Percentiles rank a stretch among this genome's conserved stretches.
Evolutionary conservation across 2,329 filamentous ascomycete genomes (phyloP).

Genomic region (Allantophomopsis cytisporea): DNA sequence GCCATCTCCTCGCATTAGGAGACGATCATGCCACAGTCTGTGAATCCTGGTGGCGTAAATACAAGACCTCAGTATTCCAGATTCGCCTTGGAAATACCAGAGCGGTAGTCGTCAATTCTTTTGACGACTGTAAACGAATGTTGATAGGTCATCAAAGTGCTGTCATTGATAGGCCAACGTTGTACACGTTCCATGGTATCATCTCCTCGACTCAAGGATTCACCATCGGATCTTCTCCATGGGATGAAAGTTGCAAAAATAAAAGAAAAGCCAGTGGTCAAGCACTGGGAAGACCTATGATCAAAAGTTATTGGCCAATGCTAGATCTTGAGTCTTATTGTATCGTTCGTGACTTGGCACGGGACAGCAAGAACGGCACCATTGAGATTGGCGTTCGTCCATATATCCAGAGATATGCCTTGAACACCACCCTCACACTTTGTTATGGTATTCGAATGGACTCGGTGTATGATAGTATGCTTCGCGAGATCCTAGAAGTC

Average conservation of each 20-base stretch:
- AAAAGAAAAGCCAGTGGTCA: conserved; percentile 35
- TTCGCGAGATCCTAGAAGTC: conserved; percentile 37
- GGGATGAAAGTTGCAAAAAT: conserved; percentile 37
- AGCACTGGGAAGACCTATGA: conserved; percentile 28
- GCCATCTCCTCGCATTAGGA: conserved; percentile 34
- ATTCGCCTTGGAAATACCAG: conserved; percentile 38
- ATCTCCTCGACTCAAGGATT: conserved; percentile 37
- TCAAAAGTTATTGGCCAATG: conserved; percentile 35
- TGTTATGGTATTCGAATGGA: conserved; percentile 43
- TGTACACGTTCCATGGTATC: conserved; percentile 39
- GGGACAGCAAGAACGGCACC: conserved; percentile 26
- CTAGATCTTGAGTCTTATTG: conserved; percentile 37
- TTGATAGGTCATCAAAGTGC: conserved; percentile 33
- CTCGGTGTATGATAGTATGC: conserved; percentile 32
- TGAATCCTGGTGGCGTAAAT: conserved; percentile 32
- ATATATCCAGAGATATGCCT: conserved; percentile 36
- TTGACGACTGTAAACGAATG: conserved; percentile 35
- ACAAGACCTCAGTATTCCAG: conserved; percentile 32
- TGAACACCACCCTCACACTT: conserved; percentile 38
- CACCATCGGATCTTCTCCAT: conserved; percentile 37
- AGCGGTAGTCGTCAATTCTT: conserved; percentile 37
- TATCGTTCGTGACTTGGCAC: conserved; percentile 30
- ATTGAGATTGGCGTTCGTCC: conserved; percentile 30
- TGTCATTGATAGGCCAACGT: conserved; percentile 32
- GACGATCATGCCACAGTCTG: conserved; percentile 38